A percentile compares a stretch with the other conserved stretches of the same genome.
Conservation (phyloP, 345 rosid species). For the Populus alba region DNA sequence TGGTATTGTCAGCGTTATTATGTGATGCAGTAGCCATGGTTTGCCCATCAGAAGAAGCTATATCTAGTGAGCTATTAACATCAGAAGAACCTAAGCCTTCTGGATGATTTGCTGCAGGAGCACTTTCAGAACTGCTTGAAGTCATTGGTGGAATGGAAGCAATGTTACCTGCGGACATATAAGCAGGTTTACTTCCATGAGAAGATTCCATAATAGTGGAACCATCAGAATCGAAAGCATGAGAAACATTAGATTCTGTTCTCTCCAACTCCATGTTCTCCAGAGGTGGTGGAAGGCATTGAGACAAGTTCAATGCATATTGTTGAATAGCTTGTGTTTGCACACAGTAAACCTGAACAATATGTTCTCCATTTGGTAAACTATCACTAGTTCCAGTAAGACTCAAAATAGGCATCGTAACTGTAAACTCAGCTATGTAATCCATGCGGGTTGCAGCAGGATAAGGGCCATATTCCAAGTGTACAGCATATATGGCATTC, state of each 20-base stretch:
- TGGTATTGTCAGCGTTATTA: conserved; percentile 7
- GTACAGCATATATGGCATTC: conserved; percentile 85
- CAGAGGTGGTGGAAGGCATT: conserved; percentile 67
- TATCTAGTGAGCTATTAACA: conserved; percentile 29
- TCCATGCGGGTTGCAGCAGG: conserved; percentile 76
- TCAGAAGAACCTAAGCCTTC: conserved; percentile 42
- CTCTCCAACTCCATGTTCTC: conserved; percentile 53
- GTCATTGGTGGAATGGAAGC: conserved; percentile 17
- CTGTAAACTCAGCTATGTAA: conserved; percentile 79
- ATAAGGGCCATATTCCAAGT: conserved; percentile 69
- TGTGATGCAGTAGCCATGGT: conserved; percentile 31
- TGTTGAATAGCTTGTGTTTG: conserved; percentile 94
- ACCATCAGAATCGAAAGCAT: conserved; percentile 32
- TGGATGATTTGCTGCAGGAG: conserved; percentile 23
- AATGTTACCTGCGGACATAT: conserved; percentile 21
- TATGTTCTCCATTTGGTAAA: conserved; percentile 51
- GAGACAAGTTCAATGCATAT: conserved; percentile 75
- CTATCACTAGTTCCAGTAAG: conserved; percentile 66
- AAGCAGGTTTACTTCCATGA: conserved; percentile 33
- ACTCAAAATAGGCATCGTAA: conserved; percentile 92
- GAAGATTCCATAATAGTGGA: conserved; percentile 31
- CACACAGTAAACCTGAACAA: conserved; percentile 20
- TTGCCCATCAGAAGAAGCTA: conserved; percentile 28
- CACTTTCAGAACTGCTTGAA: conserved; percentile 28
- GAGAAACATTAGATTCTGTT: conserved; percentile 40